Evolutionary conservation across 441 rosid species (phyloP), one percentile per base, ranked within the genome.

Genomic region (Bruguiera hainesii): DNA sequence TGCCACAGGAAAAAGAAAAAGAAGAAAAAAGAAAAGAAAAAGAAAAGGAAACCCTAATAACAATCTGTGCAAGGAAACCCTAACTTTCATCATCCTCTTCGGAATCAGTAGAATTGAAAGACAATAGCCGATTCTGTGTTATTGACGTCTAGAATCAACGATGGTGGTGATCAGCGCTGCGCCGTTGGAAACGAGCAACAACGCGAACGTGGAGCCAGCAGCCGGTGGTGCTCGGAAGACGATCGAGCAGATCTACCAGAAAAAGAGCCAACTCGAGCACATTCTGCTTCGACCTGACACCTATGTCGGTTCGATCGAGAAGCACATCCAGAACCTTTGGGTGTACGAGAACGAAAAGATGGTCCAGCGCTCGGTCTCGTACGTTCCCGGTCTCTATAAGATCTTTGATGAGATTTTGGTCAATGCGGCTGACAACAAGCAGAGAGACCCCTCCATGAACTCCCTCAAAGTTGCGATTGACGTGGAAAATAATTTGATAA

Each of bases 261-360:
- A 95, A 86, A 95, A 95, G 73, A 74, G 89, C 28, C 99, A 95
- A 85, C 85, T 95, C 0, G 99, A 95, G 80, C 99, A 95, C 79
- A 95, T 95, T 79, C 81, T 95, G 49, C 98, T 92, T 71, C 96
- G 99, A 21, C 99, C 99, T 2, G 99, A 95, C 78, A 92, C 98
- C 49, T 95, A 92, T 81, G 81, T 95, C 71, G 98, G 99, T 30
- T 95, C 98, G 13, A 84, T 95, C 63, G 99, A 95, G 86, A 90
- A 95, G 71, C 99, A 92, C 70, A 82, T 86, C 5, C 98, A 92
- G 42, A 69, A 66, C 7, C 89, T 92, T 7, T 95, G 98, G 99
- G 89, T 92, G 52, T 87, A 85, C 70, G 93, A 95, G 70, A 66
- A 84, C 31, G 91, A 82, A 2, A 82, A 78, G 65, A 90, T 95